Base-by-base conservation (phyloP, 2,329 filamentous ascomycete species). In the Truncatella angustata region DNA sequence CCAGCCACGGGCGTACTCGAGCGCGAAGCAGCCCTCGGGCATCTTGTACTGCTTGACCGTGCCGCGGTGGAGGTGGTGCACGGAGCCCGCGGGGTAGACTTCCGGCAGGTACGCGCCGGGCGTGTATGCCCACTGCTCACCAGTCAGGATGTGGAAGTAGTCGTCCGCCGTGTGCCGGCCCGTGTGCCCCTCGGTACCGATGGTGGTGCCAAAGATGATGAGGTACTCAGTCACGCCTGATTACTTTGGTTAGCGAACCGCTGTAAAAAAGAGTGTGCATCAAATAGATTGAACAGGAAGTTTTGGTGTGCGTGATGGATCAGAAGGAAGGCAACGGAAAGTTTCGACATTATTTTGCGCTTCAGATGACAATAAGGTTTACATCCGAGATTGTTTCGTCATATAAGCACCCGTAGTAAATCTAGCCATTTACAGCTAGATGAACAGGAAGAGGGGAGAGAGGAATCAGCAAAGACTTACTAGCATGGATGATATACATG, bases 91-190 rank as follows among this genome's bases (percentile, higher is more conserved):
- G 0, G 81, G 77, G 73, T 91, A 93, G 56, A 88, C 72, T 71
- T 90, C 87, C 30, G 85, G 75, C 67, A 81, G 77, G 70, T 84
- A 90, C 57, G 76, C 67, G 58, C 87, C 87, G 2, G 86, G 82
- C 4, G 82, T 78, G 76, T 91, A 92, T 58, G 90, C 88, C 62
- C 83, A 78, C 73, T 96, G 86, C 62, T 85, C 84, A 62, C 91
- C 91, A 30, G 77, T 77, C 28, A 96, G 79, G 77, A 96, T 96
- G 78, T 92, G 84, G 79, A 96, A 96, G 79, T 94, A 96, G 77
- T 96, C 91, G 73, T 96, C 89, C 14, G 91, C 91, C 11, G 90
- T 93, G 79, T 96, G 91, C 47, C 91, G 88, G 58, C 91, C 91
- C 1, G 84, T 84, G 78, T 96, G 91, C 56, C 91, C 91, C 72